phyloP scores from a whole-genome alignment of 2,329 filamentous ascomycete species.

The Ascosphaera pollenicola region DNA sequence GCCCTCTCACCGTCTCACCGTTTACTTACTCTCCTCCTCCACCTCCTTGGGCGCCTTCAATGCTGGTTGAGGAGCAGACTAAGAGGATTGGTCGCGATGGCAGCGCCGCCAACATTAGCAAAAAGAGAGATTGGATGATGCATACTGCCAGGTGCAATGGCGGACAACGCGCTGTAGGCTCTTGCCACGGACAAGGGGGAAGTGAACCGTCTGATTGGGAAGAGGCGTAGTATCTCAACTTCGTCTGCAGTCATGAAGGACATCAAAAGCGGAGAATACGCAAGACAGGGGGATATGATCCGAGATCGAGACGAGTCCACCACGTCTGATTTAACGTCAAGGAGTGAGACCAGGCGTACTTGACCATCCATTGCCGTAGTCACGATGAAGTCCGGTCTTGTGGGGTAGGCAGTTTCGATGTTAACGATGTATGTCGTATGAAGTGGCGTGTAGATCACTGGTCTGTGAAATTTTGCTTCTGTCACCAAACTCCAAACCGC shows the following conservation, averaged over 20 bases:
- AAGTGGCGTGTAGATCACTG: conserved; percentile 16
- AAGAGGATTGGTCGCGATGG: conserved; percentile 29
- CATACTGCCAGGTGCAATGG: conserved; percentile 14
- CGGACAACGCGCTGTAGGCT: conserved; percentile 17
- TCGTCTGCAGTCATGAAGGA: conserved; percentile 33
- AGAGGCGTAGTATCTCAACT: conserved; percentile 26
- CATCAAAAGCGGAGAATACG: conserved; percentile 34
- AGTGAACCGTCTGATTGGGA: conserved; percentile 31
- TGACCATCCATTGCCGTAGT: conserved; percentile 33
- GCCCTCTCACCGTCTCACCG: no score
- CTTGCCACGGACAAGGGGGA: conserved; percentile 26
- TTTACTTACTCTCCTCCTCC: no score
- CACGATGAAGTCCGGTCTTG: conserved; percentile 28
- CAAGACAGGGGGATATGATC: conserved; percentile 24
- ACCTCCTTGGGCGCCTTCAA: no score
- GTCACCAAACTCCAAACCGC: conserved; percentile 28
- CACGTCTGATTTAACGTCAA: conserved; percentile 23
- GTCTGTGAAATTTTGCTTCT: conserved; percentile 7
- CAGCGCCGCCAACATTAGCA: conserved; percentile 29
- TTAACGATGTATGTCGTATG: conserved; percentile 19
- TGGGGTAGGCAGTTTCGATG: conserved; percentile 28
- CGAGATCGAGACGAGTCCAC: conserved; percentile 26
- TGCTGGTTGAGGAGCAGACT: conserved; percentile 27
- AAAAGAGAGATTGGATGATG: conserved; percentile 32
- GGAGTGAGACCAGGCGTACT: conserved; percentile 30